Conservation (phyloP, 1,139 yeast species). For the Yamadazyma kanchanaburiensis region DNA sequence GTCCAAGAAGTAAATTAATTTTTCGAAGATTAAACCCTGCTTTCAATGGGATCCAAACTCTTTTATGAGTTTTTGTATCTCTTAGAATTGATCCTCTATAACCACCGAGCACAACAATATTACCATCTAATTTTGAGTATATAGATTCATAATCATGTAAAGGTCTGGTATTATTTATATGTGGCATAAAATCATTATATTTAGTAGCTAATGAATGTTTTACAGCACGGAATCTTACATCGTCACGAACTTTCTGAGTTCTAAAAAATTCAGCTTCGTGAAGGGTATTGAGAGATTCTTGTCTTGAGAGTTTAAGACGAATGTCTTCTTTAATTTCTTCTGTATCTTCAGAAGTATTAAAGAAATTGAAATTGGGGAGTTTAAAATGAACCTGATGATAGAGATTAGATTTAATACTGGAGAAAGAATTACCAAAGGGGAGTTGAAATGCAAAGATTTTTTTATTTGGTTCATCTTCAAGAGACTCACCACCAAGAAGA, state of each 20-base stretch:
- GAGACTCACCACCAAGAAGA: conserved; percentile 37
- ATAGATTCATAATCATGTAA: conserved; percentile 29
- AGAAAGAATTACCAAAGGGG: conserved; percentile 29
- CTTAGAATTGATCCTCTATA: conserved; percentile 82
- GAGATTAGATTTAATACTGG: conserved; percentile 18
- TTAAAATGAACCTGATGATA: conserved; percentile 20
- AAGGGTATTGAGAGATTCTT: conserved; percentile 55
- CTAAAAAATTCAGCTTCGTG: conserved; percentile 63
- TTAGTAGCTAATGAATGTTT: conserved; percentile 58
- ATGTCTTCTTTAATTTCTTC: conserved; percentile 29
- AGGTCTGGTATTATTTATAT: conserved; percentile 17
- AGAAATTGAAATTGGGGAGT: conserved; percentile 19
- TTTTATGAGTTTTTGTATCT: conserved; percentile 57
- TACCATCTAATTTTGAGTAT: conserved; percentile 59
- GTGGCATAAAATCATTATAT: conserved; percentile 36
- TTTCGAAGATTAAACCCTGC: conserved; percentile 78
- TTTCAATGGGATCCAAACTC: conserved; percentile 85
- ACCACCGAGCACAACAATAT: conserved; percentile 79
- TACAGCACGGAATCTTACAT: conserved; percentile 66
- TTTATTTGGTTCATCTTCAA: conserved; percentile 15
- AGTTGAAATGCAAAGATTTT: conserved; percentile 42
- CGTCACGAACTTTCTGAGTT: conserved; percentile 57
- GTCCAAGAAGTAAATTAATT: conserved; percentile 70
- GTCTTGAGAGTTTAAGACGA: conserved; percentile 47
- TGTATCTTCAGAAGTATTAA: conserved; percentile 13